Conservation (phyloP, 192 early-diverging fungal genomes). For the Linnemannia exigua region DNA sequence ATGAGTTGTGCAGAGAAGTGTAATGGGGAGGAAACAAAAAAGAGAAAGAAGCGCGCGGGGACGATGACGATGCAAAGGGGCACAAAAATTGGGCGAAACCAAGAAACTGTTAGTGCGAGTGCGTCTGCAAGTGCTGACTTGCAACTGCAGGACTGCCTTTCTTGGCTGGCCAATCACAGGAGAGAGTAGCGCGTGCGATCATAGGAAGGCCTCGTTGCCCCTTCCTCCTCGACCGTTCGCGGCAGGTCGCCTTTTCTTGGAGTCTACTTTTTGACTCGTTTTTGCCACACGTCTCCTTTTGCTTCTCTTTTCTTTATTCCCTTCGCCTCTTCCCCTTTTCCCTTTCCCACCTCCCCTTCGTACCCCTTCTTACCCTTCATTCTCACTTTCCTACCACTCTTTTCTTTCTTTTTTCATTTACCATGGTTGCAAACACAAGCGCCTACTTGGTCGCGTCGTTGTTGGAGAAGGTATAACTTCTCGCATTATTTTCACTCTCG, state of each 20-base stretch:
- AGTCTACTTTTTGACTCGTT: too few species aligned
- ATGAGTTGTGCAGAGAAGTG: too few species aligned
- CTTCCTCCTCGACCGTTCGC: background rate
- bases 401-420: background rate
- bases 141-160: background rate
- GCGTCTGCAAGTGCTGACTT: background rate
- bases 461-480: conserved; percentile 74
- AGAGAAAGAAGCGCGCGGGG: too few species aligned
- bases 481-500: background rate
- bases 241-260: background rate
- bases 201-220: background rate
- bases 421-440: conserved; percentile 61
- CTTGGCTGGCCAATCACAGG: background rate
- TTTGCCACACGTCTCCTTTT: background rate
- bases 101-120: background rate
- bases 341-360: too few species aligned
- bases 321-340: background rate
- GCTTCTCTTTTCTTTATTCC: conserved; percentile 12
- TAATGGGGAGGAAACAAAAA: too few species aligned
- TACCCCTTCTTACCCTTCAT: background rate
- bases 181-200: background rate
- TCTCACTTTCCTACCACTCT: background rate
- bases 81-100: background rate
- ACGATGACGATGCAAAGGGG: background rate
- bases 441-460: conserved; percentile 77